Evolutionary conservation across 1,284 basidiomycete genomes (phyloP), one percentile per base, ranked within the genome.

Genomic region (Gymnopus androsaceus): DNA sequence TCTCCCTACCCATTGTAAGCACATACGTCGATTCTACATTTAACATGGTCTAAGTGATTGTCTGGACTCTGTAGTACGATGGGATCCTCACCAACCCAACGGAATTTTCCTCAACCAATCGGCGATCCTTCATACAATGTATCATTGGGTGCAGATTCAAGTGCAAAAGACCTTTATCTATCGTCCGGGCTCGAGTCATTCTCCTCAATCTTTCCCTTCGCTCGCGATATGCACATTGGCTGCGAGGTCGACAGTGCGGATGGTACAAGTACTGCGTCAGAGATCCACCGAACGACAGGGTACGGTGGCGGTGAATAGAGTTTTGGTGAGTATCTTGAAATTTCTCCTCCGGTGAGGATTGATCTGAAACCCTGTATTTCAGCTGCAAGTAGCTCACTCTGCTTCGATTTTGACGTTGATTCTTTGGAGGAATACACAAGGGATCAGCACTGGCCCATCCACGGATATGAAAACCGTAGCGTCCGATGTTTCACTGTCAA

Each of bases 41-140:
- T 55, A 1, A 11, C 2, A 4, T 27, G 25, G 12, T 31, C 11
- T 4, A 40, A 23, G 7, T 30, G 15, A 11, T 44, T n/a, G n/a
- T n/a, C n/a, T n/a, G n/a, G n/a, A n/a, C n/a, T n/a, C n/a, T n/a
- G n/a, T 31, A 83, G 82, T 83, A 36, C 73, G 74, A 31, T 88
- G 86, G 87, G 82, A 89, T 67, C 81, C 84, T 0, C 70, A 78
- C 11, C 74, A 76, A 25, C 67, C 76, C 36, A 61, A 85, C 57
- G 28, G 52, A 3, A 61, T 69, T 2, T 80, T 82, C 61, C 85
- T 88, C 63, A 73, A 79, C 51, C 87, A 88, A 69, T 84, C 84
- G 1, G 80, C 81, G 0, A 65, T 71, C 4, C 75, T 90, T 2
- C 81, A 87, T 63, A 67, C 77, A 2, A 73, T 77, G 28, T 89